A percentile compares a stretch with the other conserved stretches of the same genome.
Conservation (phyloP, 129 eudicot species). For the sunflower (Helianthus annuus) region DNA sequence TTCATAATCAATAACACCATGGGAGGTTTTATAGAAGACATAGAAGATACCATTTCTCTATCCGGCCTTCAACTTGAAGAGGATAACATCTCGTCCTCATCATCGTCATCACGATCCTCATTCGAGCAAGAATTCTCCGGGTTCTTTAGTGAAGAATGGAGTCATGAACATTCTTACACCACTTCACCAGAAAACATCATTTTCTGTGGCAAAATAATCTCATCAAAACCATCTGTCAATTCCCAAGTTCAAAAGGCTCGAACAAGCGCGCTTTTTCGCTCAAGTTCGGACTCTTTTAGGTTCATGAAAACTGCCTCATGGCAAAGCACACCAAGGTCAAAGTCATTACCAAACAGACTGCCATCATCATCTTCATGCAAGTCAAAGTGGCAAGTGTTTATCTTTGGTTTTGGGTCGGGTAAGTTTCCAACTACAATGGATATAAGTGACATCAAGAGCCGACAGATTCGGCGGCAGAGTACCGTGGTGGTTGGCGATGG, state of each 20-base stretch:
- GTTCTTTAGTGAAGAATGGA: conserved; percentile 38
- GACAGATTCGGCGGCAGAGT: conserved; percentile 36
- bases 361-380: conserved; percentile 32
- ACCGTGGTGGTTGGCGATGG: conserved; percentile 3
- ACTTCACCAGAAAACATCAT: conserved; percentile 26
- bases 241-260: background rate
- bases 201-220: conserved; percentile 23
- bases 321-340: conserved; percentile 26
- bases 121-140: conserved; percentile 33
- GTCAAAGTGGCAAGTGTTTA: conserved; percentile 45
- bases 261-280: conserved; percentile 19
- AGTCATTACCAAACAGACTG: conserved; percentile 18
- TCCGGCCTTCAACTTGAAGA: conserved; percentile 21
- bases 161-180: conserved; percentile 1
- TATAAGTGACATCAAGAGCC: conserved; percentile 47
- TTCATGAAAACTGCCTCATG: conserved; percentile 7
- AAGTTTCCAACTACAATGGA: conserved; percentile 37
- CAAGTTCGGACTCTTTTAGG: conserved; percentile 27
- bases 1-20: conserved; percentile 2
- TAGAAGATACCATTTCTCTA: conserved; percentile 29
- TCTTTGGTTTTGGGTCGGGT: conserved; percentile 42
- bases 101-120: conserved; percentile 16
- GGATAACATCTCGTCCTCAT: conserved; percentile 12
- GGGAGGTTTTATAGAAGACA: conserved; percentile 11
- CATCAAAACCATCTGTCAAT: conserved; percentile 19